Conservation (phyloP, 129 eudicot species). For the Centella asiatica region DNA sequence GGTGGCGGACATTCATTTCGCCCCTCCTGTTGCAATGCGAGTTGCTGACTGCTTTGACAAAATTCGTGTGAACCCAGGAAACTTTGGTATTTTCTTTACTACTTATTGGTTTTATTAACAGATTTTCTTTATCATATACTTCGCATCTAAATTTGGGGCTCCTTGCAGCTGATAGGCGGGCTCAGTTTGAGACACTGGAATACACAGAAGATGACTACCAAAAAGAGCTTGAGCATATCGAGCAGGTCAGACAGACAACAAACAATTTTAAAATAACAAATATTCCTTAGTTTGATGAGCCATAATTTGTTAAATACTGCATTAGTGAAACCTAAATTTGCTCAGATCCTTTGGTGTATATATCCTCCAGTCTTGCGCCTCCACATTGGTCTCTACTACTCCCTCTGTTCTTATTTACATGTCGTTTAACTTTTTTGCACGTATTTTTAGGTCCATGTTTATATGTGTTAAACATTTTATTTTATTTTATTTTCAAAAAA, state of each 20-base stretch:
- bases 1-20: constrained; percentile 97
- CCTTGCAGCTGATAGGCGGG: constrained; percentile 87
- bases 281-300: too few relatives aligned
- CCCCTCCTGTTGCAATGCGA: constrained; percentile 86
- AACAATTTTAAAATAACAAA: neutral
- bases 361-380: too few relatives aligned
- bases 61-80: constrained; percentile 98
- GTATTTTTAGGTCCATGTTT: too few relatives aligned
- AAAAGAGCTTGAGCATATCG: constrained; percentile 93
- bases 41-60: constrained; percentile 98
- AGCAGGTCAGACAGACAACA: constrained; percentile 37
- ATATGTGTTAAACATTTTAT: too few relatives aligned
- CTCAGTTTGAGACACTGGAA: constrained; percentile 84
- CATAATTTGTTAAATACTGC: too few relatives aligned
- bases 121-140: constrained; percentile 6
- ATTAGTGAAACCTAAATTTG: too few relatives aligned
- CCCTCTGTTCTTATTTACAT: too few relatives aligned
- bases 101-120: neutral
- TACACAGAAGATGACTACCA: constrained; percentile 94
- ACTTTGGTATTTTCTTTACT: constrained; percentile 53
- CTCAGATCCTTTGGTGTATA: too few relatives aligned
- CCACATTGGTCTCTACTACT: too few relatives aligned
- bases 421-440: too few relatives aligned
- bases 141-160: constrained; percentile 13
- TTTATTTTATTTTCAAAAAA: too few relatives aligned